Evolutionary conservation across 768 basidiomycete species (phyloP), one percentile per base, ranked within the genome.

Genomic region (Cystobasidium ongulense): DNA sequence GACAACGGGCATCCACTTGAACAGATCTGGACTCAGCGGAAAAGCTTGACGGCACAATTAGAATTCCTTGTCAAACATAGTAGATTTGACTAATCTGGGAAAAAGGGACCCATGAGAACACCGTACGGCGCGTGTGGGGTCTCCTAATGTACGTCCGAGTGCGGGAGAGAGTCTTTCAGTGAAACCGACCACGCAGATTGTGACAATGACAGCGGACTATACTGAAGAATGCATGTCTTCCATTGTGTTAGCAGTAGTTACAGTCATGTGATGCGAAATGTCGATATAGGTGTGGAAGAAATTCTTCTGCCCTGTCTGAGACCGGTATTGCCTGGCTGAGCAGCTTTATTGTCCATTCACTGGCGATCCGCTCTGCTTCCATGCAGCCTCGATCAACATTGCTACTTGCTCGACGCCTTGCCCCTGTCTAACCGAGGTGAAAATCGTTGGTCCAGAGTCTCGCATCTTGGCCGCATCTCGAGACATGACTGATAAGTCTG

Each of bases 381-480:
- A 97, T n/a, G 92, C 92, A 15, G 88, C 88, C 27, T 93, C 82
- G 75, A 97, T 86, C 38, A 97, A 84, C 41, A 88, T 86, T 18
- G 88, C 86, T 8, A 95, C 86, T 75, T 93, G 90, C 36, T 89
- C 87, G 0, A 97, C 87, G 0, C 92, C 92, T 72, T 86, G 87
- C 33, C 83, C 84, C 73, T 90, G 84, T 79, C 89, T 88, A 71
- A 99, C 86, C 76, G 89, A 90, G 0, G 90, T 86, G 81, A 99
- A 98, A 23, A 97, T 78, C 0, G 95, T 99, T 1, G 95, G 95
- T 0, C 95, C 95, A 74, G 89, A 87, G 39, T 94, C 95, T 31
- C 95, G 86, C 94, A 99, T 97, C 75, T 89, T 82, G 79, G 88
- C 93, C 0, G 95, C 86, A 80, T 98, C 95, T 25, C 93, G 68